These are phyloP conservation scores for Phytophthora sp. DNA, from an alignment of 352 stramenopile genomes.

Conservation along the genomic window DNA sequence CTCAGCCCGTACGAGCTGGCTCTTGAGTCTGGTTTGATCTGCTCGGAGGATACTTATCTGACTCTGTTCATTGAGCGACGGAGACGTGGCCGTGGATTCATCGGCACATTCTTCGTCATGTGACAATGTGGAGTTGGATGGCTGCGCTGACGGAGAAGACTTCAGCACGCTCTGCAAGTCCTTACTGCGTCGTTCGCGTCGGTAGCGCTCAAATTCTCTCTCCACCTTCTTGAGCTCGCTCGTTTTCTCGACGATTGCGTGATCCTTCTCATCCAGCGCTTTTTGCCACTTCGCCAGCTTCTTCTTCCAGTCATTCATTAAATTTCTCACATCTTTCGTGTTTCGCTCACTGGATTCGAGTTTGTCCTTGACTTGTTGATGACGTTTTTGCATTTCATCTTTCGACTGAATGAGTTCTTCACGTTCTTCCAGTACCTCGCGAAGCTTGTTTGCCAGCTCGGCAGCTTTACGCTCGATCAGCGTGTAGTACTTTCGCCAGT, in stretches of 20 bases:
- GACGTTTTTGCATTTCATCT: conserved; percentile 20
- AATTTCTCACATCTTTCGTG: conserved; percentile 42
- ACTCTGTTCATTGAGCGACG: conserved; percentile 25
- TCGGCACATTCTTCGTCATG: conserved; percentile 7
- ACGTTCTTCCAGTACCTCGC: conserved; percentile 37
- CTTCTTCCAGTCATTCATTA: conserved; percentile 57
- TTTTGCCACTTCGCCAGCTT: conserved; percentile 63
- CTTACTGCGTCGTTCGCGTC: conserved; percentile 41
- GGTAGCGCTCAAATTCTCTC: conserved; percentile 40
- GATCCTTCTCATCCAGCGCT: conserved; percentile 52
- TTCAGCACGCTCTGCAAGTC: conserved; percentile 46
- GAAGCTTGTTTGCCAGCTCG: conserved; percentile 44
- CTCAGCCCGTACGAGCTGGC: conserved; percentile 65
- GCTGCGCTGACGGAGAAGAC: no score
- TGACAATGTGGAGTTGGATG: neutral
- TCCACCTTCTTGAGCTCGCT: conserved; percentile 35
- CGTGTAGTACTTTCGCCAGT: conserved; percentile 76
- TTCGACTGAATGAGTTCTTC: conserved; percentile 43
- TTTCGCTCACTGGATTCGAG: conserved; percentile 31
- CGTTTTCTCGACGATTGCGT: conserved; percentile 33
- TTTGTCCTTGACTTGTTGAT: conserved; percentile 31
- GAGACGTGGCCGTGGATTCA: neutral
- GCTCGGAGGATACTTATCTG: conserved; percentile 50
- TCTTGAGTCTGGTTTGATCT: conserved; percentile 58
- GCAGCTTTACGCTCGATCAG: conserved; percentile 53